Evolutionary conservation across 192 early-diverging fungal species (phyloP).

Genomic region (Podila epicladia): DNA sequence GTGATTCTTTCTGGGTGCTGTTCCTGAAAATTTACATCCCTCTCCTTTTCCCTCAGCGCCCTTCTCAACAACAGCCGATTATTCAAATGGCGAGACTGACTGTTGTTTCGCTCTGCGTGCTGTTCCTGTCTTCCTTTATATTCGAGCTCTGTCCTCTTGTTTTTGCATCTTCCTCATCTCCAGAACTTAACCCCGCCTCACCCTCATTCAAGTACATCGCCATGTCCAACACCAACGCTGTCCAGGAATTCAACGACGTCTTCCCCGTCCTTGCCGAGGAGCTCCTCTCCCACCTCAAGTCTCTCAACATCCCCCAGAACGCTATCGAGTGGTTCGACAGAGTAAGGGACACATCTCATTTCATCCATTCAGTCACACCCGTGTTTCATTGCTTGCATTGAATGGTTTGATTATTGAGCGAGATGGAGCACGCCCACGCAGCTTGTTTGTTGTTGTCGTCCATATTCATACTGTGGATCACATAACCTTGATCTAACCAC

Average conservation of each 20-base stretch:
- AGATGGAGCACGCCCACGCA: neutral
- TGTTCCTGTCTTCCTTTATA: too few species aligned
- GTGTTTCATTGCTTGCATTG: neutral
- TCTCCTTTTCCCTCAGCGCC: neutral
- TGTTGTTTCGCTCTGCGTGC: too few species aligned
- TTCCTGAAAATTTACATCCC: neutral
- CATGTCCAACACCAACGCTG: conserved; percentile 22
- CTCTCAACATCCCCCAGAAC: conserved; percentile 75
- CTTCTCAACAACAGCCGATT: neutral
- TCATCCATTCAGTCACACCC: neutral
- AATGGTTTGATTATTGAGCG: neutral
- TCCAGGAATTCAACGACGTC: conserved; percentile 74
- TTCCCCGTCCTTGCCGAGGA: conserved; percentile 81
- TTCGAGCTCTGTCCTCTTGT: neutral
- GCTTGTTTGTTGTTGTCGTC: too few species aligned
- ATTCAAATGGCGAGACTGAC: too few species aligned
- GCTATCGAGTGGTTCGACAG: conserved; percentile 71
- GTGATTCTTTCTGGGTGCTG: conserved; percentile 1
- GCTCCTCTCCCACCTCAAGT: conserved; percentile 75
- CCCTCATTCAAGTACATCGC: neutral
- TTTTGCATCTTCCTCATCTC: neutral
- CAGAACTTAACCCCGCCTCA: neutral
- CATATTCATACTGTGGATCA: too few species aligned
- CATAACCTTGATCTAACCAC: neutral
- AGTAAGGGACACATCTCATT: conserved; percentile 30